Percentiles rank a stretch among this genome's conserved stretches.
Conservation (phyloP, 192 early-diverging fungal species). For the Entrophospora sp. region DNA sequence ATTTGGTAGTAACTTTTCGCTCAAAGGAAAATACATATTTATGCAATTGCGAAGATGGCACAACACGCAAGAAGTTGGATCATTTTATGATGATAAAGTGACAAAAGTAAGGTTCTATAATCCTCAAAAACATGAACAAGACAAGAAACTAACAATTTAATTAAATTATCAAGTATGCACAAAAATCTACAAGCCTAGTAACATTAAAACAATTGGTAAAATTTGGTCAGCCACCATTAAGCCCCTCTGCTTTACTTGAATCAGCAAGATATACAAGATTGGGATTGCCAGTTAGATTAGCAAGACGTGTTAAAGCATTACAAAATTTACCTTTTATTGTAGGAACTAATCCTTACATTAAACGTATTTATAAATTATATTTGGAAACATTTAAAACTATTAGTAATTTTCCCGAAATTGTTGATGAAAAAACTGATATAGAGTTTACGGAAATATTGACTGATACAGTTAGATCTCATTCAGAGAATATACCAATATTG, state of each 20-base stretch:
- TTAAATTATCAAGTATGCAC: slow-evolving; percentile 43
- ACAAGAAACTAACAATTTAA: neutral
- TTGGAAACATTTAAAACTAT: slow-evolving; percentile 57
- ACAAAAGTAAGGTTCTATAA: neutral
- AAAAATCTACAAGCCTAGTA: slow-evolving; percentile 52
- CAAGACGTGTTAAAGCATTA: slow-evolving; percentile 75
- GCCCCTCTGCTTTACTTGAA: slow-evolving; percentile 41
- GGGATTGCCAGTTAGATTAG: slow-evolving; percentile 86
- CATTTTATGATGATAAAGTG: no score
- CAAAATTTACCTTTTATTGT: slow-evolving; percentile 93
- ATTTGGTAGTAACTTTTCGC: no score
- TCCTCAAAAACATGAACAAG: neutral
- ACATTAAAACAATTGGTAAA: slow-evolving; percentile 69
- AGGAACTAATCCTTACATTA: slow-evolving; percentile 90
- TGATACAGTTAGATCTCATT: slow-evolving; percentile 65
- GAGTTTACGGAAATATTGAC: slow-evolving; percentile 65
- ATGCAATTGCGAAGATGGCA: no score
- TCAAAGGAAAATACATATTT: no score
- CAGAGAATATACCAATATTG: slow-evolving; percentile 83
- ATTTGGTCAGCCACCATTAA: slow-evolving; percentile 59
- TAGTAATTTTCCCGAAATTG: slow-evolving; percentile 53
- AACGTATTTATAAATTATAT: slow-evolving; percentile 72
- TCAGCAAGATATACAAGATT: slow-evolving; percentile 56
- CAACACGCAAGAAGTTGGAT: no score
- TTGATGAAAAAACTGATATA: slow-evolving; percentile 42